A percentile compares a stretch with the other conserved stretches of the same genome.
phyloP scores from a whole-genome alignment of 2,329 filamentous ascomycete species.

The Claviceps sorghi region DNA sequence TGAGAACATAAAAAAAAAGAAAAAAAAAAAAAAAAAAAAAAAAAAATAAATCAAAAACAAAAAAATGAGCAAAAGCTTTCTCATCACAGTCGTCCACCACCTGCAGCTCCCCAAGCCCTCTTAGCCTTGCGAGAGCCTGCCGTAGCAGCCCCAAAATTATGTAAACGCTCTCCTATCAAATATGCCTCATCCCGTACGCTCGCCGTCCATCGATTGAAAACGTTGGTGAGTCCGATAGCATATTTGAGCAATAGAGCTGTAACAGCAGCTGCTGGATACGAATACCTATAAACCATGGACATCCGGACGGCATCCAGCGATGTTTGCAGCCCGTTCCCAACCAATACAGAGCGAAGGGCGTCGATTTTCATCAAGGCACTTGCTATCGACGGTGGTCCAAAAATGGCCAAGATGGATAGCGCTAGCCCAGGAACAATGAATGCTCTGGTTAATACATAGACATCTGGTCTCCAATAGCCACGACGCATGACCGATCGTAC shows the following conservation, averaged over 20 bases:
- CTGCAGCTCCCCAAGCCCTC: conserved; percentile 23
- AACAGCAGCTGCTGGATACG: conserved; percentile 54
- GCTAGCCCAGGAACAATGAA: conserved; percentile 65
- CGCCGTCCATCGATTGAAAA: conserved; percentile 62
- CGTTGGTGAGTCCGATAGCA: conserved; percentile 36
- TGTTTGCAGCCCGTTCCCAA: conserved; percentile 14
- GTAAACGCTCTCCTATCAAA: conserved; percentile 80
- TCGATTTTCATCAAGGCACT: conserved; percentile 14
- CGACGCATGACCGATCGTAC: conserved; percentile 58
- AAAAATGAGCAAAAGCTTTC: neutral
- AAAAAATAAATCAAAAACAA: neutral
- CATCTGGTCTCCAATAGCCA: conserved; percentile 68
- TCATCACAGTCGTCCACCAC: conserved; percentile 9
- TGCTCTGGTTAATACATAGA: conserved; percentile 63
- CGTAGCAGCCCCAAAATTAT: conserved; percentile 62
- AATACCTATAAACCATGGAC: conserved; percentile 36
- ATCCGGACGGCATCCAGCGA: conserved; percentile 14
- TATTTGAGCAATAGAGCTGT: conserved; percentile 29
- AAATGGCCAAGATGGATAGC: conserved; percentile 47
- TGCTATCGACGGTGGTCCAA: conserved; percentile 48
- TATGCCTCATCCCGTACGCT: conserved; percentile 90
- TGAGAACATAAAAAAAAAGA: too few relatives aligned
- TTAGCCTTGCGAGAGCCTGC: conserved; percentile 21
- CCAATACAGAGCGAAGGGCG: conserved; percentile 11
- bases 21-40: neutral